Evolutionary conservation across 2,329 filamentous ascomycete species (phyloP).

Genomic region (Acrodontium crateriforme): DNA sequence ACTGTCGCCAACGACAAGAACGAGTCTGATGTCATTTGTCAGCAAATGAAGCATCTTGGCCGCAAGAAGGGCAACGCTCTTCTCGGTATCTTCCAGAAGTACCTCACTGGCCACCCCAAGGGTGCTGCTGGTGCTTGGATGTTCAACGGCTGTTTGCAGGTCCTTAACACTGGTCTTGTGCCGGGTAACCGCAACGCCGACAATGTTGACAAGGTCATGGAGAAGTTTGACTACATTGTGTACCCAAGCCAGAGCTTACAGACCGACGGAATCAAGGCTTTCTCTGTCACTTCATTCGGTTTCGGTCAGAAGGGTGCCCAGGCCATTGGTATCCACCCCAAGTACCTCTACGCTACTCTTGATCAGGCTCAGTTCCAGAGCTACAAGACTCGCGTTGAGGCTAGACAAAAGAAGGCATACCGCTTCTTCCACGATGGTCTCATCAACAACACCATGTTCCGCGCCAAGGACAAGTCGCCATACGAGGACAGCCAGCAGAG

Average conservation of each 20-base stretch:
- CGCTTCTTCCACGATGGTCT: conserved; percentile 96
- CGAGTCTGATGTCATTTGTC: conserved; percentile 91
- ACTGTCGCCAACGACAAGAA: conserved; percentile 99
- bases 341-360: conserved; percentile 88
- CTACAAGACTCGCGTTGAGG: conserved; percentile 80
- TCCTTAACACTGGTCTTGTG: conserved; percentile 84
- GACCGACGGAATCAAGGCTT: conserved; percentile 95
- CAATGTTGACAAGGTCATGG: conserved; percentile 91
- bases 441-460: conserved; percentile 96
- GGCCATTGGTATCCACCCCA: conserved; percentile 90
- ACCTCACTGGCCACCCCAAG: conserved; percentile 96
- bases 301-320: conserved; percentile 99
- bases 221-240: conserved; percentile 94
- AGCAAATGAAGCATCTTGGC: conserved; percentile 89
- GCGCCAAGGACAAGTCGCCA: conserved; percentile 81
- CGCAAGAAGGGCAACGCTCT: conserved; percentile 94
- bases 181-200: conserved; percentile 97
- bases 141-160: conserved; percentile 96
- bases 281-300: conserved; percentile 96
- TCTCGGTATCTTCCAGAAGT: conserved; percentile 98
- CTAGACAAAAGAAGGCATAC: conserved; percentile 96
- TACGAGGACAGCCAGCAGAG: conserved; percentile 80
- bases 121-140: conserved; percentile 99
- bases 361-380: conserved; percentile 68
- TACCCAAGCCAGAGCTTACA: conserved; percentile 92